Conservation (phyloP, 2,329 filamentous ascomycete species). For the Exophiala aquamarina region DNA sequence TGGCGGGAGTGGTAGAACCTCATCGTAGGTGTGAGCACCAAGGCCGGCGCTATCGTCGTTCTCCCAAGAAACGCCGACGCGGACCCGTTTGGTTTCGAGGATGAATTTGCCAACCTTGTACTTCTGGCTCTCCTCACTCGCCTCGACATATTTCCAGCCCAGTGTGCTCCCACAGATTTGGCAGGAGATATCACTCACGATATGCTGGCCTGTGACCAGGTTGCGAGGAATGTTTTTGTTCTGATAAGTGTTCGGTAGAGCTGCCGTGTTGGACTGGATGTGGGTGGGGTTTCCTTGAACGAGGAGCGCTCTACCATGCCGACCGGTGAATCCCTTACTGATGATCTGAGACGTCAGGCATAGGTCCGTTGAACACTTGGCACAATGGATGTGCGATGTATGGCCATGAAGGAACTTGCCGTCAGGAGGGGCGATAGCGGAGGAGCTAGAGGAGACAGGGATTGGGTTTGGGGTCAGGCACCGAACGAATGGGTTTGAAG, state of each 20-base stretch:
- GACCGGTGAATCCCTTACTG: slow-evolving; percentile 65
- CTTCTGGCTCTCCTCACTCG: slow-evolving; percentile 60
- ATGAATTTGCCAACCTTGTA: slow-evolving; percentile 70
- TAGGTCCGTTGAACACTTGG: slow-evolving; percentile 59
- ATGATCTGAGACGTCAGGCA: slow-evolving; percentile 61
- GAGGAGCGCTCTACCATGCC: slow-evolving; percentile 64
- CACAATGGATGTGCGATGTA: slow-evolving; percentile 58
- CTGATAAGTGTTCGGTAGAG: slow-evolving; percentile 59
- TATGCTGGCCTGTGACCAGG: slow-evolving; percentile 63
- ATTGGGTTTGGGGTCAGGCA: slow-evolving; percentile 20
- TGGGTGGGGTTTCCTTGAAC: slow-evolving; percentile 40
- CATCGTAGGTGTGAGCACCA: slow-evolving; percentile 11
- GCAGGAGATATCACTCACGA: slow-evolving; percentile 61
- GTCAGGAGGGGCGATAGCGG: slow-evolving; percentile 24
- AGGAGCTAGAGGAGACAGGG: slow-evolving; percentile 13
- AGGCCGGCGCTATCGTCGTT: slow-evolving; percentile 23
- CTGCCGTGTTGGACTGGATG: slow-evolving; percentile 27
- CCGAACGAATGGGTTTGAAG: slow-evolving; percentile 27
- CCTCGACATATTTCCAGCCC: slow-evolving; percentile 66
- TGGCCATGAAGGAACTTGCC: slow-evolving; percentile 46
- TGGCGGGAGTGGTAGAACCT: slow-evolving; percentile 19
- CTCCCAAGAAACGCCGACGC: slow-evolving; percentile 55
- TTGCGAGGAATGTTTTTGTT: slow-evolving; percentile 58
- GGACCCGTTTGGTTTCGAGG: slow-evolving; percentile 59
- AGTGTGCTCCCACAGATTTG: slow-evolving; percentile 55